Evolutionary conservation across 805 yeast species (phyloP), one percentile per base, ranked within the genome.

Genomic region (Millerozyma miso): DNA sequence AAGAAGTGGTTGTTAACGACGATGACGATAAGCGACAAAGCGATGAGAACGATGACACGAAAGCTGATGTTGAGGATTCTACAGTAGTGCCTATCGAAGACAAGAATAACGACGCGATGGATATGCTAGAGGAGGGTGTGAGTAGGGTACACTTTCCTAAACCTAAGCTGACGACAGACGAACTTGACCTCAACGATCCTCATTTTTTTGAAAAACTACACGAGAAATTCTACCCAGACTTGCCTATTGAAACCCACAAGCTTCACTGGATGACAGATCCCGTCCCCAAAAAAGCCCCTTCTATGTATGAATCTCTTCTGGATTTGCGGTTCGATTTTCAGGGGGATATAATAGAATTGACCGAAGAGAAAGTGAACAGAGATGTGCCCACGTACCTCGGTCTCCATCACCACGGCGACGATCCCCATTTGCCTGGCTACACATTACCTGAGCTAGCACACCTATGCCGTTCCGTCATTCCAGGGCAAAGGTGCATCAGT

Each of bases 211-310:
- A 81, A 19, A 83, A 88, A 55, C 66, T 93, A 40, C 93, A 89
- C 54, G 85, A 81, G 19, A 86, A 85, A 56, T 91, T 80, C 64
- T 93, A 82, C 64, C 97, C 99, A 1, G 91, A 89, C 50, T 69
- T 93, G 39, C 96, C 97, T 1, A 80, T 72, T 38, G 96, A 93
- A 50, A 77, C 87, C 0, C 81, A 79, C 33, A 85, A 87, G 53
- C 62, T 93, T 43, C 85, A 89, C 45, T 93, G 99, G 99, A 90
- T 90, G 96, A 76, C 83, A 44, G 81, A 86, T 2, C 77, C 83
- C 0, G 69, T 76, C 19, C 72, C 76, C 1, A 47, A 62, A 10
- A 62, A 65, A 18, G 63, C 66, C 0, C 55, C 62, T 51, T 71
- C 65, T 51, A 67, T 74, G 18, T 67, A 77, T 59, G 74, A 76